Conservation (phyloP, 352 stramenopile genomes). For the Phytopythium cucurbitacearum region DNA sequence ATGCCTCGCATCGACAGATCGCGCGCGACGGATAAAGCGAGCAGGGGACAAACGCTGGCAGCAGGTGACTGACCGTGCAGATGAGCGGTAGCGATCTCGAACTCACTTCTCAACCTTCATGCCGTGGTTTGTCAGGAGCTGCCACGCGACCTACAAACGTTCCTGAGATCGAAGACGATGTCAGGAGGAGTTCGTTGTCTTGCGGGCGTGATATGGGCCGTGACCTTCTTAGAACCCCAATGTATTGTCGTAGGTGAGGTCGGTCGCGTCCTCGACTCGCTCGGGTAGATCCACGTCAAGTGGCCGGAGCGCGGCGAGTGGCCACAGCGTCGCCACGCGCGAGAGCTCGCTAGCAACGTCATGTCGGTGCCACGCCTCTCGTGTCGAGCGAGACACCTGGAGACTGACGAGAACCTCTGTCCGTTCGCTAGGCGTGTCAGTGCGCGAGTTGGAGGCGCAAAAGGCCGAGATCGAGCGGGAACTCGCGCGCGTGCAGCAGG, state of each 20-base stretch:
- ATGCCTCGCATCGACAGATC: too few relatives aligned
- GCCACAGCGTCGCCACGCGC: not conserved
- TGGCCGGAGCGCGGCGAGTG: not conserved
- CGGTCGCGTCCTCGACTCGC: slow-evolving; percentile 1
- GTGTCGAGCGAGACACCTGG: not conserved
- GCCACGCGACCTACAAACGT: too few relatives aligned
- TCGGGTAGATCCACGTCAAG: not conserved
- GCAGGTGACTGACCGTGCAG: too few relatives aligned
- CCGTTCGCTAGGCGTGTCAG: slow-evolving; percentile 25
- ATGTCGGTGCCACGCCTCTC: slow-evolving; percentile 14
- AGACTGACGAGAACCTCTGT: not conserved
- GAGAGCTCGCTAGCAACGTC: slow-evolving; percentile 29
- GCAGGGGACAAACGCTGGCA: too few relatives aligned
- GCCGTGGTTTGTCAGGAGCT: too few relatives aligned
- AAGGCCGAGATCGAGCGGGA: slow-evolving; percentile 62
- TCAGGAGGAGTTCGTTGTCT: too few relatives aligned
- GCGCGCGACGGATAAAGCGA: too few relatives aligned
- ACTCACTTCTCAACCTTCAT: too few relatives aligned
- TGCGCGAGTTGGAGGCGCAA: slow-evolving; percentile 48
- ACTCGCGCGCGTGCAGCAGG: slow-evolving; percentile 34
- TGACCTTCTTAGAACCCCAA: not conserved
- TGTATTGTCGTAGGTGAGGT: not conserved
- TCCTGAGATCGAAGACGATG: too few relatives aligned
- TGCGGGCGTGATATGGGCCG: too few relatives aligned
- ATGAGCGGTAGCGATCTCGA: too few relatives aligned